phyloP scores from a whole-genome alignment of 805 yeast genomes.

The Yarrowia sp. region DNA sequence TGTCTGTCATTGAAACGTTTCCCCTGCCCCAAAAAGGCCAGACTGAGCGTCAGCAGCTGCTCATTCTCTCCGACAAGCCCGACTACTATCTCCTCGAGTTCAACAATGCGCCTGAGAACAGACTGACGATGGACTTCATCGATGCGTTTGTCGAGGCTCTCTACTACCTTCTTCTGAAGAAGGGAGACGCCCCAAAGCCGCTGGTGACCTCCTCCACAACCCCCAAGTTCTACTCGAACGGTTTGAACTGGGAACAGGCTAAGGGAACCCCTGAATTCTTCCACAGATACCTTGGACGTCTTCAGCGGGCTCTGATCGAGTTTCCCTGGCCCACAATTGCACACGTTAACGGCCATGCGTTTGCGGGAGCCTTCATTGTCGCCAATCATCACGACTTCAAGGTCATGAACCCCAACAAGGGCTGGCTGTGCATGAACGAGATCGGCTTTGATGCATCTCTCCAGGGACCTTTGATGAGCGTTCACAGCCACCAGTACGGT shows the following conservation, averaged over 20 bases:
- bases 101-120: slow-evolving; percentile 40
- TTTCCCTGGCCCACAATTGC: slow-evolving; percentile 46
- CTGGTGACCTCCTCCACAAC: slow-evolving; percentile 39
- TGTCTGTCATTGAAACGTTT: neutral
- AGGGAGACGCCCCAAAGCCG: slow-evolving; percentile 37
- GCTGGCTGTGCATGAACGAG: slow-evolving; percentile 44
- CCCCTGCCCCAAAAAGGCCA: slow-evolving; percentile 17
- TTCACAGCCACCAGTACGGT: slow-evolving; percentile 38
- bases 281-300: slow-evolving; percentile 36
- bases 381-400: slow-evolving; percentile 42
- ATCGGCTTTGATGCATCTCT: slow-evolving; percentile 42
- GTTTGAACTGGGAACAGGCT: slow-evolving; percentile 42
- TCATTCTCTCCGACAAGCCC: slow-evolving; percentile 12
- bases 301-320: slow-evolving; percentile 39
- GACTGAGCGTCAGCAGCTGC: neutral
- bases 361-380: slow-evolving; percentile 44
- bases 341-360: slow-evolving; percentile 43
- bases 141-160: slow-evolving; percentile 40
- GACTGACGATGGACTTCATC: slow-evolving; percentile 38
- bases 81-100: slow-evolving; percentile 39
- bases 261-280: slow-evolving; percentile 39
- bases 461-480: slow-evolving; percentile 39
- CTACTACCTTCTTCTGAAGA: slow-evolving; percentile 32
- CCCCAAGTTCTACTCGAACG: slow-evolving; percentile 43
- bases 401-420: slow-evolving; percentile 42